Conservation (phyloP, 345 rosid species). For the Aegle marmelos region DNA sequence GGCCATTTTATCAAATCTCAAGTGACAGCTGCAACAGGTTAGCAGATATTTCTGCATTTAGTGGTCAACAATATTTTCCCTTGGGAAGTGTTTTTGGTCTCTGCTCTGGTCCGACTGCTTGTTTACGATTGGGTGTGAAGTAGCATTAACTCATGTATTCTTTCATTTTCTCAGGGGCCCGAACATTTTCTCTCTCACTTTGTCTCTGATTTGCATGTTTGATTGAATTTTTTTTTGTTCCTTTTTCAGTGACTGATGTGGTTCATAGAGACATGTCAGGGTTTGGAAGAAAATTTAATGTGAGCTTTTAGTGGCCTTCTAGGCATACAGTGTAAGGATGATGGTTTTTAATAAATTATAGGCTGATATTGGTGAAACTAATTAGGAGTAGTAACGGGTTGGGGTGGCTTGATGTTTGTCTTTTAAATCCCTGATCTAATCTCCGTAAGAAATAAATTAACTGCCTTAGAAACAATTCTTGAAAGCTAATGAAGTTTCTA, state of each 20-base stretch:
- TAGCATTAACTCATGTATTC: not conserved
- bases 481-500: not conserved
- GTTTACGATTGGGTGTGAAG: conserved; percentile 2
- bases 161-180: not conserved
- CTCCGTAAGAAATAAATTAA: not conserved
- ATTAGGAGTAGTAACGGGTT: not conserved
- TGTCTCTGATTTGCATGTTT: not conserved
- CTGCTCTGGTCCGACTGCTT: conserved; percentile 3
- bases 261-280: not conserved
- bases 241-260: not conserved
- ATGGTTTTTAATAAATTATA: not conserved
- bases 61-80: conserved; percentile 2
- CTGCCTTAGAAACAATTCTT: not conserved
- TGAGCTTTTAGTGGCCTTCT: conserved; percentile 1
- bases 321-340: not conserved
- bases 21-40: conserved; percentile 98
- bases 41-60: conserved; percentile 22
- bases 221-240: not conserved
- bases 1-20: conserved; percentile 94
- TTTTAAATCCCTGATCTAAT: not conserved
- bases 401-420: not conserved
- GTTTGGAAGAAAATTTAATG: not conserved
- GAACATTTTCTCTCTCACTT: not conserved
- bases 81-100: conserved; percentile 5
- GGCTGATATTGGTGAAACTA: not conserved